Base-by-base conservation (phyloP, 1,284 basidiomycete species). In the Ganoderma meredithae region DNA sequence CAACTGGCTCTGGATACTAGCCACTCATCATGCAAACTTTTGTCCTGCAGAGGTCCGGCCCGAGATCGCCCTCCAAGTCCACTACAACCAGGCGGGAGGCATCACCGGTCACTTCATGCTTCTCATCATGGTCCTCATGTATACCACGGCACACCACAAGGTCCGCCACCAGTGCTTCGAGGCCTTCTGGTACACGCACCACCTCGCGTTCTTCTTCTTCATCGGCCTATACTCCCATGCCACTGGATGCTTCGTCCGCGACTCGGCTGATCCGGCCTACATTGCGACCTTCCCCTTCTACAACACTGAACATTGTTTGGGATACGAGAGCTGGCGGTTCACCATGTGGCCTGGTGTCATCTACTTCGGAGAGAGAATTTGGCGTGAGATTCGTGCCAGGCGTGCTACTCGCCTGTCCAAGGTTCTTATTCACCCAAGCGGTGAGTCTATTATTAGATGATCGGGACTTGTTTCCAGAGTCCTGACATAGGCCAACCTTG, bases 161-260 rank as follows among this genome's bases (percentile, higher is more conserved):
- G 89, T 97, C 71, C 91, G 95, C 73, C 79, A 88, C 70, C 93
- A 95, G 80, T 94, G 90, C 82, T 96, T 96, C 79, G 95, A 97
- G 79, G 93, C 88, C 0, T 97, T 97, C 83, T 96, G 95, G 95
- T 96, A 95, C 80, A 95, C 94, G 27, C 94, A 96, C 73, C 95
- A 96, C 75, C 87, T 95, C 58, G 95, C 94, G 10, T 94, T 95
- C 85, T 95, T 96, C 84, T 95, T 95, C 83, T 93, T 95, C 90
- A 85, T 96, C 69, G 92, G 88, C 36, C 86, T 96, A 62, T 96
- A 93, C 81, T 86, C 93, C 9, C 95, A 97, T 79, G 95, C 95
- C 4, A 94, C 92, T 64, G 95, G 95, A 19, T 97, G 95, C 80
- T 97, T 97, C 81, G 95, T 97, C 63, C 94, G 95, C 67, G 94